Percentiles rank a stretch among this genome's conserved stretches.
phyloP scores from a whole-genome alignment of 768 basidiomycete genomes.

The Clitopilus passeckerianus region DNA sequence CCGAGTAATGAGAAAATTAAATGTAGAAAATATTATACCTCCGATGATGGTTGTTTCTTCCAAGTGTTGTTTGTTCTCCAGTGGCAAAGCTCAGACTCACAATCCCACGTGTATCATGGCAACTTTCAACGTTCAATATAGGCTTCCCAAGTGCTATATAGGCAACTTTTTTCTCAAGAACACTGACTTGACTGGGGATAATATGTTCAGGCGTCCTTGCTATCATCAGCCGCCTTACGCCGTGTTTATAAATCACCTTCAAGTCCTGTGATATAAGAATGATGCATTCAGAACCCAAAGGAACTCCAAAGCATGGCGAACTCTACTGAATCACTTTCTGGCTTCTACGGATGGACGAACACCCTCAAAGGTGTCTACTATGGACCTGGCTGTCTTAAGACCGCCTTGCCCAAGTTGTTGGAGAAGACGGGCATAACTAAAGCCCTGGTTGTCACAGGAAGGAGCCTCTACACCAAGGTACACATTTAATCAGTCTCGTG shows the following conservation, averaged over 20 bases:
- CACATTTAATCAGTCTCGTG: background rate
- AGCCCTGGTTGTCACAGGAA: slow-evolving; percentile 71
- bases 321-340: slow-evolving; percentile 16
- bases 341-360: slow-evolving; percentile 65
- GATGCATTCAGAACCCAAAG: background rate
- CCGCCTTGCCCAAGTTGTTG: slow-evolving; percentile 62
- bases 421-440: slow-evolving; percentile 49
- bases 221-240: background rate
- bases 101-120: background rate
- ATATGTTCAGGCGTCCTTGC: background rate
- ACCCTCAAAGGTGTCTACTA: slow-evolving; percentile 67
- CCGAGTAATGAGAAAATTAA: slow-evolving; percentile 6
- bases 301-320: background rate
- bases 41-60: slow-evolving; percentile 4
- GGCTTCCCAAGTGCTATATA: background rate
- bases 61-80: background rate
- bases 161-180: background rate
- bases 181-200: background rate
- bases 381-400: slow-evolving; percentile 61
- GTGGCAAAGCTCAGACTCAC: background rate
- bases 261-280: background rate
- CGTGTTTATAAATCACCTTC: background rate
- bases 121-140: background rate
- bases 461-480: slow-evolving; percentile 62
- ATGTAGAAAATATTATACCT: slow-evolving; percentile 8